Evolutionary conservation across 768 basidiomycete genomes (phyloP).

Genomic region (Trametes coccinea): DNA sequence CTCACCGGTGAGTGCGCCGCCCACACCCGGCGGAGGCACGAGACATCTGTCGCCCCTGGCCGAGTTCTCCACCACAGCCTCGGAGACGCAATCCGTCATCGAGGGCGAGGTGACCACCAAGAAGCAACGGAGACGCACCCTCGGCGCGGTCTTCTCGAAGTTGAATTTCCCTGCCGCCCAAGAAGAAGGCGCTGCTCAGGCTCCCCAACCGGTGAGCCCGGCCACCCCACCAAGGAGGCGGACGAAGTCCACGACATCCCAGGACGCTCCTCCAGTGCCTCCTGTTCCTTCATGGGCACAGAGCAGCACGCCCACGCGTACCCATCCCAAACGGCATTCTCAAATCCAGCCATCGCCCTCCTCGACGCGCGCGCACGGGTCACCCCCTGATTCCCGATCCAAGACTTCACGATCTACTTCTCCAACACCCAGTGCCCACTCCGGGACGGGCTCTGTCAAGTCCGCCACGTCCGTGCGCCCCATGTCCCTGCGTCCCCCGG

Average conservation of each 20-base stretch:
- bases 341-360: background rate
- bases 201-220: background rate
- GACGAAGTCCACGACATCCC: slow-evolving; percentile 6
- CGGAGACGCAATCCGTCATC: background rate
- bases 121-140: slow-evolving; percentile 11
- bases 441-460: slow-evolving; percentile 3
- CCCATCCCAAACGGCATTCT: background rate
- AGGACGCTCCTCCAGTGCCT: slow-evolving; percentile 13
- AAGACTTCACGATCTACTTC: slow-evolving; percentile 3
- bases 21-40: slow-evolving; percentile 3
- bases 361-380: background rate
- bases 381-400: background rate
- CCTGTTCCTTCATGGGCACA: slow-evolving; percentile 14
- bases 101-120: background rate
- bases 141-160: slow-evolving; percentile 15
- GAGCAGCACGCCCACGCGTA: background rate
- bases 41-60: slow-evolving; percentile 8
- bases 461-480: background rate
- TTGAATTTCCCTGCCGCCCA: slow-evolving; percentile 11
- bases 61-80: slow-evolving; percentile 9
- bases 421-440: slow-evolving; percentile 7
- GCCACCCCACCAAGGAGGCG: slow-evolving; percentile 4
- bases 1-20: slow-evolving; percentile 14
- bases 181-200: background rate
- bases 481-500: slow-evolving; percentile 3